Evolutionary conservation across 495 filamentous ascomycete species (phyloP), one percentile per base, ranked within the genome.

Genomic region (Pyronema omphalodes): DNA sequence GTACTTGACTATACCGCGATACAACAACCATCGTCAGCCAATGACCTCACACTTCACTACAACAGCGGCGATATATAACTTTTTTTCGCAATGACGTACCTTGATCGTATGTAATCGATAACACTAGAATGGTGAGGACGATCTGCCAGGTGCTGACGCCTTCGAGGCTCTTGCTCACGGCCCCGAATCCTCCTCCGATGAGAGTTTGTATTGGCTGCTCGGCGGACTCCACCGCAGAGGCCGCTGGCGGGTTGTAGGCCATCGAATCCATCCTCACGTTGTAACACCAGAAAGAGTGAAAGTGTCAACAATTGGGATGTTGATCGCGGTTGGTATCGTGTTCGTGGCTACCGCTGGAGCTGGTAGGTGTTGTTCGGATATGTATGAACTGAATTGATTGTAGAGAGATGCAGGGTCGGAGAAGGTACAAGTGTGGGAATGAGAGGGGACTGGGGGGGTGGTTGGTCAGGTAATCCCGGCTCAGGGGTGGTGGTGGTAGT

Each of bases 1-100:
- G 68, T 96, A 98, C 61, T 73, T 81, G 68, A 84, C 88, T 94
- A 60, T 41, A 50, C n/a, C 9, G 44, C 44, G 44, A 19, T n/a
- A 15, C 39, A 17, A 41, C 15, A 41, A 17, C 15, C 39, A 41
- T 12, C 39, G 7, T 12, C 39, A 41, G 11, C 15, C 15, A 41
- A 41, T 12, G 39, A 12, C 15, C 15, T 41, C 39, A 41, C 39
- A 47, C 44, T 9, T 11, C 44, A 15, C 44, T 18, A 48, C 19
- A 12, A 4, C 44, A 2, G 19, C 4, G 19, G n/a, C n/a, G n/a
- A n/a, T n/a, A 29, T n/a, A 36, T 34, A 51, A 51, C 17, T n/a
- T 33, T 7, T 7, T 19, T 19, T 12, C 50, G 73, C 64, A 80
- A 78, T 64, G 58, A 55, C 79, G 80, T 52, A 71, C 67, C 9